Evolutionary conservation across 129 eudicot genomes (phyloP).

Genomic region (Helianthus tuberosus): DNA sequence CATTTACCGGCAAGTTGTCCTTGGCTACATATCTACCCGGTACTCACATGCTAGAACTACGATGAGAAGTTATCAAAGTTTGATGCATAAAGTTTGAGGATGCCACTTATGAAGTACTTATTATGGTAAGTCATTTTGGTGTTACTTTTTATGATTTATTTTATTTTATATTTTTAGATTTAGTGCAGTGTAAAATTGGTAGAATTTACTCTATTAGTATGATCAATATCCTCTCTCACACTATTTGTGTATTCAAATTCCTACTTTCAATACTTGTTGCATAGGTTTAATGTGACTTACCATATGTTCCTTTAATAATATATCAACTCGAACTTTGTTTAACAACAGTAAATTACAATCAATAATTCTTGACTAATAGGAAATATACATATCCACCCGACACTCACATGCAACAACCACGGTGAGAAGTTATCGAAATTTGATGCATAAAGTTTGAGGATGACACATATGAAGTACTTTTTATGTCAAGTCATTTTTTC

Average conservation of each 20-base stretch:
- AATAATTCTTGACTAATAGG: no score
- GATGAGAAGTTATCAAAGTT: constrained; percentile 39
- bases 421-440: constrained; percentile 33
- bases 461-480: background rate
- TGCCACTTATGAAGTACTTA: background rate
- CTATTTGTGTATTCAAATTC: background rate
- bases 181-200: background rate
- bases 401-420: constrained; percentile 53
- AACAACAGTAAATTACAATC: no score
- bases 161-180: background rate
- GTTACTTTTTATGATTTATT: background rate
- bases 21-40: constrained; percentile 59
- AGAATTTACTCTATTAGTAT: background rate
- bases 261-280: background rate
- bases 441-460: constrained; percentile 19
- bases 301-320: no score
- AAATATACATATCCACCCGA: constrained; percentile 42
- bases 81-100: constrained; percentile 20
- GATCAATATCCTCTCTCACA: background rate
- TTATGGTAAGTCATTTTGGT: constrained; percentile 7
- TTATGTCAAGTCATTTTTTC: background rate
- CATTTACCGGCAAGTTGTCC: constrained; percentile 50
- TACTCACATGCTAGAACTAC: constrained; percentile 56
- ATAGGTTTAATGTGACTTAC: background rate
- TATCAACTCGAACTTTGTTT: no score